A percentile compares a stretch with the other conserved stretches of the same genome.
These are phyloP conservation scores for Ceratobasidium sp. DNA, from an alignment of 1,284 basidiomycete genomes.

Conservation along the genomic window DNA sequence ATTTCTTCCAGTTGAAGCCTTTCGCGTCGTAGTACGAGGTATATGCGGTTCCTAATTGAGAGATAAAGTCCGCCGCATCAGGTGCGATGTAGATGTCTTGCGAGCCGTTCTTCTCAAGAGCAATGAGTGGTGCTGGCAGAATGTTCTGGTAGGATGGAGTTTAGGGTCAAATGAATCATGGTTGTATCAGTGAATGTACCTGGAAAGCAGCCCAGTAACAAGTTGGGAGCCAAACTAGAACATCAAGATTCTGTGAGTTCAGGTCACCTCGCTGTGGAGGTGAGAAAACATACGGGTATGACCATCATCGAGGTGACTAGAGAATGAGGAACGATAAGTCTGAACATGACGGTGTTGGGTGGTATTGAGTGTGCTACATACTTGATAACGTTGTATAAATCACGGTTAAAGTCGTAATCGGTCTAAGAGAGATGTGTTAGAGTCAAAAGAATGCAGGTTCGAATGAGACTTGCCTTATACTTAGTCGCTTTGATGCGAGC, in stretches of 20 bases:
- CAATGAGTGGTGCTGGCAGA: constrained; percentile 70
- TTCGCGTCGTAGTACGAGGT: constrained; percentile 65
- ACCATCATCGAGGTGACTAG: constrained; percentile 73
- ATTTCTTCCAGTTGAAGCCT: constrained; percentile 39
- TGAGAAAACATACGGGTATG: constrained; percentile 66
- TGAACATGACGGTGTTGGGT: constrained; percentile 39
- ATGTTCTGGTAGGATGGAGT: constrained; percentile 57
- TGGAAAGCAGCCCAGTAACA: constrained; percentile 69
- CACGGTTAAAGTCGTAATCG: constrained; percentile 74
- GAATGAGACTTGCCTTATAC: constrained; percentile 56
- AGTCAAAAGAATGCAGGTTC: constrained; percentile 52
- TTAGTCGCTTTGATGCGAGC: constrained; percentile 64
- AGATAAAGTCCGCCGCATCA: constrained; percentile 67
- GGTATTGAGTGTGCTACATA: too few relatives aligned
- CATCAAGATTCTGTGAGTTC: not conserved
- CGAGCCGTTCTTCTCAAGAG: constrained; percentile 67
- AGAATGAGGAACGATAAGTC: too few relatives aligned
- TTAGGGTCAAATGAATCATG: not conserved
- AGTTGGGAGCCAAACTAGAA: constrained; percentile 67
- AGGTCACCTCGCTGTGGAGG: too few relatives aligned
- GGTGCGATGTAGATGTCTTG: constrained; percentile 70
- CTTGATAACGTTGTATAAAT: constrained; percentile 68
- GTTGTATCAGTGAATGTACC: not conserved
- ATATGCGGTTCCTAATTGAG: constrained; percentile 63
- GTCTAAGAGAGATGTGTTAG: constrained; percentile 57